Base-by-base conservation (phyloP, 2,329 filamentous ascomycete species). In the Aspergillus neotritici region DNA sequence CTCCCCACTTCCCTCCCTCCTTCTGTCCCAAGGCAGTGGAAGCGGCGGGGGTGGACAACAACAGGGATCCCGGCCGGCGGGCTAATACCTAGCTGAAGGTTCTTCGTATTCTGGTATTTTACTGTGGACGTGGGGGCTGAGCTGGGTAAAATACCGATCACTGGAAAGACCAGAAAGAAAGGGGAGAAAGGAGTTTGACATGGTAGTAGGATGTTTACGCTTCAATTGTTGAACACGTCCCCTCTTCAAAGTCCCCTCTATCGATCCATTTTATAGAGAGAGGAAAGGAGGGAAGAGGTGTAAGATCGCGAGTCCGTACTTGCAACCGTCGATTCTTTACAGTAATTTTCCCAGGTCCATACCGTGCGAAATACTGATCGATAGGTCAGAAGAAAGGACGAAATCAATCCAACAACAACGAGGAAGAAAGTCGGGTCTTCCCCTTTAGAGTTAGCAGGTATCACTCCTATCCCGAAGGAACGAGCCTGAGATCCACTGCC, bases 21-120 rank as follows among this genome's bases (percentile, higher is more conserved):
- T 41, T 49, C 34, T 40, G 50, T 52, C 53, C 56, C 49, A 57
- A 50, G 49, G 46, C 44, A 55, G 50, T 57, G 55, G 54, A 54
- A 57, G 47, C 53, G 51, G 55, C 51, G 55, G 55, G 47, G 54
- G 47, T 48, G 47, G 42, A 37, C 40, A 40, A 42, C 37, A 32
- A 52, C 53, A 55, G 45, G 54, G 54, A 49, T 56, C 40, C 35
- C 35, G 5, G 43, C 48, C 35, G 49, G 51, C 37, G 51, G 40
- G 35, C 34, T 39, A 30, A 16, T 39, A 29, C 32, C 32, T 48
- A 49, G 47, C 40, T 48, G 43, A 44, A 48, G 47, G 46, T 47
- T 52, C 44, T 38, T 35, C 40, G 21, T 28, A 16, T n/a, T 14
- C n/a, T n/a, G 31, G 16, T 16, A 36, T 31, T 42, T 13, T 25